Evolutionary conservation across 768 basidiomycete species (phyloP).

Genomic region (Trametes maxima): DNA sequence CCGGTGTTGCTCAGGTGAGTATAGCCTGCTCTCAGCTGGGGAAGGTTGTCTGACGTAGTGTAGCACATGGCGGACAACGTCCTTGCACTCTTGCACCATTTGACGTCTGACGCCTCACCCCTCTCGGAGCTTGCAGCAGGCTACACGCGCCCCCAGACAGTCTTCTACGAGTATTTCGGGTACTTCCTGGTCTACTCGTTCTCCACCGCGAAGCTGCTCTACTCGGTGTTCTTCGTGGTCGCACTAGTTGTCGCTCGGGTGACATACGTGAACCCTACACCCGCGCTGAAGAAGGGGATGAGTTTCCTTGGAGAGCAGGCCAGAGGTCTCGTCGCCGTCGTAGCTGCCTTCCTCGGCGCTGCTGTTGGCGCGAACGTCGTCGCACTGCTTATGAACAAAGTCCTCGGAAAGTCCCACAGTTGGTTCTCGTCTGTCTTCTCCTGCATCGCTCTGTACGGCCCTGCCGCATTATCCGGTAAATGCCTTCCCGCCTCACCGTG

Average conservation of each 20-base stretch:
- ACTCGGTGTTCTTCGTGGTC: slow-evolving; percentile 51
- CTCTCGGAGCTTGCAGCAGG: slow-evolving; percentile 62
- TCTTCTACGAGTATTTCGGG: slow-evolving; percentile 78
- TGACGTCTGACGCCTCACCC: slow-evolving; percentile 70
- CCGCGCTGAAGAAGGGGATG: slow-evolving; percentile 39
- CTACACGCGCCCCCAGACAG: slow-evolving; percentile 57
- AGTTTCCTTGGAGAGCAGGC: slow-evolving; percentile 45
- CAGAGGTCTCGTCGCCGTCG: slow-evolving; percentile 51
- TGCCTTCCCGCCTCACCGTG: slow-evolving; percentile 1
- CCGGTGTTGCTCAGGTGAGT: slow-evolving; percentile 67
- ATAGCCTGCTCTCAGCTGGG: too few relatives aligned
- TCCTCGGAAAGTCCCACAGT: slow-evolving; percentile 71
- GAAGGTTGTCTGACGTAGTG: background rate
- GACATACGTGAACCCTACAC: slow-evolving; percentile 40
- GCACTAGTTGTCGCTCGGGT: slow-evolving; percentile 47
- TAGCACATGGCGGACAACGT: slow-evolving; percentile 91
- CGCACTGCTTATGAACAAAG: slow-evolving; percentile 65
- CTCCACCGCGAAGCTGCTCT: slow-evolving; percentile 65
- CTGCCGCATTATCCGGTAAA: slow-evolving; percentile 72
- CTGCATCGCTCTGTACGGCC: slow-evolving; percentile 69
- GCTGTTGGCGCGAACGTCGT: slow-evolving; percentile 67
- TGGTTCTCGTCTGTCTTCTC: slow-evolving; percentile 82
- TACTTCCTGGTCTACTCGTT: slow-evolving; percentile 76
- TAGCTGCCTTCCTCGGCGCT: slow-evolving; percentile 55
- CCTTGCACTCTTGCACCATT: slow-evolving; percentile 73